Evolutionary conservation across 108 stramenopile genomes (phyloP), one percentile per base, ranked within the genome.

Genomic region (Skeletonema menzelii): DNA sequence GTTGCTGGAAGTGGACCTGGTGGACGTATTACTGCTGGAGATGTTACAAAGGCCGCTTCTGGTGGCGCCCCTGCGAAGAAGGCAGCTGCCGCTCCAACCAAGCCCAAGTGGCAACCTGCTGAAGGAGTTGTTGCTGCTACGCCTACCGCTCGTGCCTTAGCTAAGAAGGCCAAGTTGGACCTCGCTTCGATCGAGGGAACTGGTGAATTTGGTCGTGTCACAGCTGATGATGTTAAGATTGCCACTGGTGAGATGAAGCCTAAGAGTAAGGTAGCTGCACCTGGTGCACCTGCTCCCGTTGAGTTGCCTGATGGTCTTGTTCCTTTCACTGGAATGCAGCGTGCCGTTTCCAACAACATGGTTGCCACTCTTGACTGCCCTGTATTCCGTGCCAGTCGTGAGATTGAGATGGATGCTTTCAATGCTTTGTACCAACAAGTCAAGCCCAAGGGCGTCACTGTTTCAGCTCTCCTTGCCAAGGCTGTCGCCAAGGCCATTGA

Each of bases 311-410:
- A 85, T 30, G 95, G 97, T 26, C 70, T 90, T 27, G 94, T 96
- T 24, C 87, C 96, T 7, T 96, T 97, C 93, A 94, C 92, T 28
- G 97, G 97, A 53, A 99, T 99, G 98, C 97, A 97, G 80, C 88
- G 91, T 64, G 98, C 98, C 27, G 97, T 99, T 59, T 91, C 94
- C 59, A 93, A 93, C 84, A 99, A 99, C 86, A 99, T 99, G 98
- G 94, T 90, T 69, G 93, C 90, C 32, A 98, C 96, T 17, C 79
- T 98, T 37, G 71, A 83, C 42, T 88, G 89, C 20, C 98, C 98
- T 8, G 86, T 95, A 27, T 99, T 99, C 95, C 91, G 93, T 56
- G 97, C 97, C 15, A 91, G 91, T 56, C 84, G 95, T 19, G 91
- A 92, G 40, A 96, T 99, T 67, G 78, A 86, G 66, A 99, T 97